Evolutionary conservation across 2,329 filamentous ascomycete species (phyloP), one percentile per base, ranked within the genome.

Genomic region (Achaetomium macrosporum): DNA sequence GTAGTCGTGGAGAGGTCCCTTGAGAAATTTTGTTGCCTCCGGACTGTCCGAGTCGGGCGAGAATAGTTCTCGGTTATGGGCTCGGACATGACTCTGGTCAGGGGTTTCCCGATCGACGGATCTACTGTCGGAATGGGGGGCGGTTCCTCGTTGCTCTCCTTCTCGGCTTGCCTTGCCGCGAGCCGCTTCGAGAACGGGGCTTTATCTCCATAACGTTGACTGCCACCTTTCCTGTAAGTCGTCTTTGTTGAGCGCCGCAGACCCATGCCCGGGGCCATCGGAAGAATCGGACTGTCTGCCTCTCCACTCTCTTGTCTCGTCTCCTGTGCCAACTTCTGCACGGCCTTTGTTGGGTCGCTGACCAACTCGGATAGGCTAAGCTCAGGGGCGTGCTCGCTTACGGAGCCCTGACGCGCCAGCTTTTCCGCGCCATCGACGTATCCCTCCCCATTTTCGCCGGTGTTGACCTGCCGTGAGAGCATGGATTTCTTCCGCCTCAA

Each of bases 401-500:
- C 67, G 29, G 88, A 93, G 56, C 81, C 79, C 66, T 90, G 85
- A 60, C 87, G 78, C 63, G 88, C 86, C 53, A 95, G 71, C 57
- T 83, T 78, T 55, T 95, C 91, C 15, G 90, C 87, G 17, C 90
- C 91, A 71, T 96, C 90, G 57, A 86, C 77, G 66, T 93, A 95
- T 37, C 82, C 84, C 36, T 82, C 77, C 16, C 73, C 76, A 54
- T 72, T 72, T 0, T 78, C 78, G 9, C 78, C 77, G 5, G 82
- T 87, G 61, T 96, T 88, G 54, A 99, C 88, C 67, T 97, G 91
- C 53, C 87, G 82, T 6, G 92, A 97, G 5, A 99, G 76, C 88
- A 95, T 96, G 0, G 92, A 97, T 70, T 93, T 96, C 70, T 95
- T 96, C 63, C 93, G 82, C 61, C 84, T 79, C 57, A 97, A 68